Percentiles rank a stretch among this genome's conserved stretches.
Conservation (phyloP, 2,329 filamentous ascomycete species). For the Fusarium subglutinans region DNA sequence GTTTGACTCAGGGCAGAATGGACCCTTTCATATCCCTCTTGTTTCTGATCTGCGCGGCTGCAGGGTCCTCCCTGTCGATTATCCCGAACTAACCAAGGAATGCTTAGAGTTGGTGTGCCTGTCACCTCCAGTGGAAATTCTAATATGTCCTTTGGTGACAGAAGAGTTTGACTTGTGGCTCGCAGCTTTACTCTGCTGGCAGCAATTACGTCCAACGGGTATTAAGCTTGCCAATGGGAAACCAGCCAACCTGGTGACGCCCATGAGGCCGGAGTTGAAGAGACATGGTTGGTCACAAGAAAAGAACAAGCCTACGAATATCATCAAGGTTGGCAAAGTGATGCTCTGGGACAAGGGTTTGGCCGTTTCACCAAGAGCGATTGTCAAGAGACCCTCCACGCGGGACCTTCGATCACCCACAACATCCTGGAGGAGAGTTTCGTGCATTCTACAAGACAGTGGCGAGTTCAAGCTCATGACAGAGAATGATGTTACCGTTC, state of each 20-base stretch:
- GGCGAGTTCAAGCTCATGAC: conserved; percentile 92
- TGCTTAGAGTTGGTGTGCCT: conserved; percentile 65
- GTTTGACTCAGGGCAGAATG: conserved; percentile 75
- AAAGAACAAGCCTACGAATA: conserved; percentile 61
- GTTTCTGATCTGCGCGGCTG: conserved; percentile 81
- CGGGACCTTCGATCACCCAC: conserved; percentile 62
- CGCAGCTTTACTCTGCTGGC: conserved; percentile 83
- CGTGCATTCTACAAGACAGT: conserved; percentile 93
- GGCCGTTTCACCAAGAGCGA: conserved; percentile 63
- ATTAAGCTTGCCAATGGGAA: conserved; percentile 61
- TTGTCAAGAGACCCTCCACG: conserved; percentile 66
- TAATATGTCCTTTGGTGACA: conserved; percentile 70
- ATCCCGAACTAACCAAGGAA: conserved; percentile 53
- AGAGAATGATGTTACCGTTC: conserved; percentile 81
- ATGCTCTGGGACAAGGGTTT: conserved; percentile 87
- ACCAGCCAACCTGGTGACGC: conserved; percentile 44
- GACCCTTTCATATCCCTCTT: conserved; percentile 71
- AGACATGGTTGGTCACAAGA: conserved; percentile 51
- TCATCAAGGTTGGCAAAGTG: conserved; percentile 95
- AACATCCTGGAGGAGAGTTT: conserved; percentile 85
- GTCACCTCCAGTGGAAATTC: conserved; percentile 66
- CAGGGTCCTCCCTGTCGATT: conserved; percentile 67
- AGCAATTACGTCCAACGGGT: conserved; percentile 72
- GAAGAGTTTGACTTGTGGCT: conserved; percentile 83
- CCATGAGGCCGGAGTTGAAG: conserved; percentile 55